phyloP scores from a whole-genome alignment of 164 flowering plant species.

The Chimonanthus salicifolius region DNA sequence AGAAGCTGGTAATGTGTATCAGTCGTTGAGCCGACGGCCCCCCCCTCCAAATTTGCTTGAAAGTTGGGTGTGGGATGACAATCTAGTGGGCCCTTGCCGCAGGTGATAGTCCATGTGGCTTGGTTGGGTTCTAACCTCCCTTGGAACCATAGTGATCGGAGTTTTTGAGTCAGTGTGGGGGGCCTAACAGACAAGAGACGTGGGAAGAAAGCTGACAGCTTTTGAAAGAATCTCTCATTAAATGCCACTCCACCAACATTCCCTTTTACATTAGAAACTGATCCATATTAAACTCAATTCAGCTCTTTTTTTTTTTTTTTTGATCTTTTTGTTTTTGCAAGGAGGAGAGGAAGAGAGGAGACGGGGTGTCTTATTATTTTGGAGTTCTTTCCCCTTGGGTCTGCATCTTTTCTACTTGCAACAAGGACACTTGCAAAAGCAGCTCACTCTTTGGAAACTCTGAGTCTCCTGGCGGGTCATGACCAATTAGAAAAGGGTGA shows the following conservation, averaged over 20 bases:
- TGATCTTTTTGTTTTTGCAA: neutral
- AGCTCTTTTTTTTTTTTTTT: neutral
- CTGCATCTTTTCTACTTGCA: too few relatives aligned
- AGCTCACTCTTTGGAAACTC: too few relatives aligned
- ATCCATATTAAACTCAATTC: neutral
- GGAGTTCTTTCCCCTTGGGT: too few relatives aligned
- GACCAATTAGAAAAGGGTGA: too few relatives aligned
- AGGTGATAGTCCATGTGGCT: slow-evolving; percentile 18
- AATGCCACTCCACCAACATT: slow-evolving; percentile 12
- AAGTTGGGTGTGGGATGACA: slow-evolving; percentile 10
- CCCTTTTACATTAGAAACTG: too few relatives aligned
- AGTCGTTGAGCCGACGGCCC: slow-evolving; percentile 16
- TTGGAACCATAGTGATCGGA: slow-evolving; percentile 24
- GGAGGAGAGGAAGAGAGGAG: neutral
- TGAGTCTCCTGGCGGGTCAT: too few relatives aligned
- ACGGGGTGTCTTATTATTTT: neutral
- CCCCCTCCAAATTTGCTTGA: slow-evolving; percentile 9
- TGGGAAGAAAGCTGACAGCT: slow-evolving; percentile 28
- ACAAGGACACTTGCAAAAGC: too few relatives aligned
- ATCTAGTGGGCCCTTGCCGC: slow-evolving; percentile 17
- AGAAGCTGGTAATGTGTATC: neutral
- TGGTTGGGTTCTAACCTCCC: neutral
- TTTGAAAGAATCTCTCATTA: neutral
- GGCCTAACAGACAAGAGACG: slow-evolving; percentile 13
- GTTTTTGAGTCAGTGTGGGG: neutral